These are phyloP conservation scores for Sugiyamaella neomexicana DNA, from an alignment of 1,139 yeast species.

Conservation along the genomic window DNA sequence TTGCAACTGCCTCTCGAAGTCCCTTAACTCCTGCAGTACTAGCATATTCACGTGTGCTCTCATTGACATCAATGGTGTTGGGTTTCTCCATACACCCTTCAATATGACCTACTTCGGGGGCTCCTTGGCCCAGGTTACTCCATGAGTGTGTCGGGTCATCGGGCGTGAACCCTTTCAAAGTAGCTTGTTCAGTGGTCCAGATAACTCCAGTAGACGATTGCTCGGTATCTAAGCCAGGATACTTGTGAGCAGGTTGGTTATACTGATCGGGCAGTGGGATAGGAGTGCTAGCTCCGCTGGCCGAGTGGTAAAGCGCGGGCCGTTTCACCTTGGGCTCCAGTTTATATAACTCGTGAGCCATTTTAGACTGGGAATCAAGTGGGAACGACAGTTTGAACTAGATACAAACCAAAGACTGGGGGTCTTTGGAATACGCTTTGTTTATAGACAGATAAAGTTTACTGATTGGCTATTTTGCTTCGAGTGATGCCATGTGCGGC, in stretches of 20 bases:
- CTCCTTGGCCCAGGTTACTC: conserved; percentile 72
- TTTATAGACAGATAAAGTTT: neutral
- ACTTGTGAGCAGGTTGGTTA: conserved; percentile 40
- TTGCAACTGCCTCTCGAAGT: conserved; percentile 62
- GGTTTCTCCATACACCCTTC: conserved; percentile 66
- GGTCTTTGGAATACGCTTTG: neutral
- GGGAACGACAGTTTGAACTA: neutral
- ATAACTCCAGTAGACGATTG: conserved; percentile 69
- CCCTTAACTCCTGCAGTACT: conserved; percentile 64
- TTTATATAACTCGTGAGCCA: conserved; percentile 11
- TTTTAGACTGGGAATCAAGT: neutral
- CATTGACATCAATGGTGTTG: conserved; percentile 52
- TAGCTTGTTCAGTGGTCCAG: conserved; percentile 69
- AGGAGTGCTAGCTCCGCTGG: conserved; percentile 37
- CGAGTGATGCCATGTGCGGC: neutral
- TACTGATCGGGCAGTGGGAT: conserved; percentile 39
- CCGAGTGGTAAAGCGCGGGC: conserved; percentile 29
- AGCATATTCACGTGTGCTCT: conserved; percentile 58
- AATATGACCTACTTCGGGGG: conserved; percentile 67
- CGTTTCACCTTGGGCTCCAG: neutral
- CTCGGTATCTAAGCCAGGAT: conserved; percentile 62
- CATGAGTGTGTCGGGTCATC: conserved; percentile 49
- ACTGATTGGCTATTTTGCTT: no score
- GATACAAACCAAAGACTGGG: no score
- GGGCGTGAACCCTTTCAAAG: conserved; percentile 57